phyloP scores from a whole-genome alignment of 2,329 filamentous ascomycete species.

The Pseudogymnoascus sp. region DNA sequence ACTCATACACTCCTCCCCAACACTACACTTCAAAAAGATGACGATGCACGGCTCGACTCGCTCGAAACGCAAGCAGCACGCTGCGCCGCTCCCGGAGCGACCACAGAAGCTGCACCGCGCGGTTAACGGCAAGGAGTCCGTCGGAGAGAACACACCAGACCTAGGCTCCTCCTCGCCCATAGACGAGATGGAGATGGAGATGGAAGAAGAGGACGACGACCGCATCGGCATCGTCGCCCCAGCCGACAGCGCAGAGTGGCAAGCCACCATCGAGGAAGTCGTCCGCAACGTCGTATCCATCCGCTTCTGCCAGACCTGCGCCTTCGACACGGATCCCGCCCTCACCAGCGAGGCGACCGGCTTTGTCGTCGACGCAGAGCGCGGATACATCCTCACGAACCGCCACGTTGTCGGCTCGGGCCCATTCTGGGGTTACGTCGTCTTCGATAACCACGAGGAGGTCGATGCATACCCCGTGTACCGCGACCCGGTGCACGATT shows the following conservation, averaged over 20 bases:
- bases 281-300: slow-evolving; percentile 97
- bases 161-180: slow-evolving; percentile 12
- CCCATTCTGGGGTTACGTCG: slow-evolving; percentile 95
- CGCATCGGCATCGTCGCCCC: slow-evolving; percentile 34
- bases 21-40: slow-evolving; percentile 9
- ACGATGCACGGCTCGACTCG: slow-evolving; percentile 26
- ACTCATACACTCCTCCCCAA: slow-evolving; percentile 11
- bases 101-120: slow-evolving; percentile 28
- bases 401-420: slow-evolving; percentile 91
- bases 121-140: slow-evolving; percentile 30
- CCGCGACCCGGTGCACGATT: slow-evolving; percentile 96
- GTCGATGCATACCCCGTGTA: slow-evolving; percentile 96
- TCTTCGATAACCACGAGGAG: slow-evolving; percentile 97
- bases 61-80: slow-evolving; percentile 28
- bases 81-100: slow-evolving; percentile 22
- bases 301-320: slow-evolving; percentile 94
- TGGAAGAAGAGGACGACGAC: slow-evolving; percentile 32
- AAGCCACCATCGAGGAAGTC: slow-evolving; percentile 88
- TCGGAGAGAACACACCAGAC: slow-evolving; percentile 29
- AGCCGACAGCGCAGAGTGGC: slow-evolving; percentile 78
- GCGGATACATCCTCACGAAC: slow-evolving; percentile 79
- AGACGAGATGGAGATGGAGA: slow-evolving; percentile 4
- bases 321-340: slow-evolving; percentile 94
- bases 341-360: slow-evolving; percentile 93
- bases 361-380: slow-evolving; percentile 92